phyloP scores from a whole-genome alignment of 2,329 filamentous ascomycete genomes.

The Penicillium hordei region DNA sequence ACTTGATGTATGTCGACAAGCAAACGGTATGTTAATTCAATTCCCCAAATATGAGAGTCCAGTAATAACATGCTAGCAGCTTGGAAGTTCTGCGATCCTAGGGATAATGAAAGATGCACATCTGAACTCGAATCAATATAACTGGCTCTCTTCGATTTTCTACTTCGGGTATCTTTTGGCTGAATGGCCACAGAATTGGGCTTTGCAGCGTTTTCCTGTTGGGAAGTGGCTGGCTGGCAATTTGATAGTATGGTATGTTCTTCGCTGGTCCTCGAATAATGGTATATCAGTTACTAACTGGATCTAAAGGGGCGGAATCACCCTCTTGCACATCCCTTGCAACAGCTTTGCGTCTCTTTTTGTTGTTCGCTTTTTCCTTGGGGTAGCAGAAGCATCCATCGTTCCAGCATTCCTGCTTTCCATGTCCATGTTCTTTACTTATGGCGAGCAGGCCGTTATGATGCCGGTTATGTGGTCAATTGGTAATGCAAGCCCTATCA shows the following conservation, averaged over 20 bases:
- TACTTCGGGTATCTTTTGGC: slow-evolving; percentile 45
- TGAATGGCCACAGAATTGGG: slow-evolving; percentile 44
- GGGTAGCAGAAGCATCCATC: slow-evolving; percentile 54
- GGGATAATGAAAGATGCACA: slow-evolving; percentile 35
- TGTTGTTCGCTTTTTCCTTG: slow-evolving; percentile 52
- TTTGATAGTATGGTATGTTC: slow-evolving; percentile 27
- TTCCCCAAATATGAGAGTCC: neutral
- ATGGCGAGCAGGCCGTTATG: slow-evolving; percentile 34
- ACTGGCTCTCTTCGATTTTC: slow-evolving; percentile 47
- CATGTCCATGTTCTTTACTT: slow-evolving; percentile 43
- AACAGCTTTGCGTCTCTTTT: slow-evolving; percentile 51
- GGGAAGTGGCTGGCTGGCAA: slow-evolving; percentile 39
- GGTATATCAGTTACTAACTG: neutral
- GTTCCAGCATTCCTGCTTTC: slow-evolving; percentile 50
- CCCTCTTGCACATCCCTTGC: slow-evolving; percentile 44
- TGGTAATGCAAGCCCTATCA: slow-evolving; percentile 42
- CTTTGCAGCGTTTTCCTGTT: slow-evolving; percentile 44
- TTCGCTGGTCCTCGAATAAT: neutral
- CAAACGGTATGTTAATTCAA: slow-evolving; percentile 30
- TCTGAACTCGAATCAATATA: slow-evolving; percentile 33
- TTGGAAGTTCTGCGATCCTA: slow-evolving; percentile 30
- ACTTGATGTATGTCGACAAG: slow-evolving; percentile 45
- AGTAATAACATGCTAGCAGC: slow-evolving; percentile 7
- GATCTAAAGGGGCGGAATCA: slow-evolving; percentile 32
- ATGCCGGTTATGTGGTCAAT: slow-evolving; percentile 45